Base-by-base conservation (phyloP, 2,329 filamentous ascomycete genomes). In the Nemania sp. region DNA sequence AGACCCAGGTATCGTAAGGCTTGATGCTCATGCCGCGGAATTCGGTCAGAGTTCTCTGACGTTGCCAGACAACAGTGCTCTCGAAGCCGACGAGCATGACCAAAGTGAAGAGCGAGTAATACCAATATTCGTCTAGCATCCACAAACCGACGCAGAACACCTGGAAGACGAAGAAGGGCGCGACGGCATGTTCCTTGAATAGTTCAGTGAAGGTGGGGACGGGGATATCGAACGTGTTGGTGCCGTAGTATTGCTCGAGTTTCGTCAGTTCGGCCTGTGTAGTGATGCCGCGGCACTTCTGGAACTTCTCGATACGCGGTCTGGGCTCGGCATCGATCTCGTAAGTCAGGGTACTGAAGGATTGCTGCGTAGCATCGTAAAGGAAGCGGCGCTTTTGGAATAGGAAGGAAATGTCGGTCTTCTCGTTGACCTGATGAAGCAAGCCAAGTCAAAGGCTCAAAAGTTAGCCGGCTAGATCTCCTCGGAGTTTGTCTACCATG, bases 91-190 rank as follows among this genome's bases (percentile, higher is more conserved):
- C 91, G 51, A 99, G 84, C 95, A 99, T 99, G 77, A 97, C 92
- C 19, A 99, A 86, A 0, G 95, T 99, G 74, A 99, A 99, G 17
- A 99, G 83, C 57, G 94, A 97, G 77, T 99, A 99, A 79, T 99
- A 99, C 94, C 95, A 99, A 76, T 97, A 99, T 75, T 99, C 95
- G 69, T 99, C 94, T 69, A 99, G 78, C 86, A 97, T 90, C 94
- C 94, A 99, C 57, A 99, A 78, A 14, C 94, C 95, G 54, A 99
- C 94, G 66, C 95, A 99, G 78, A 99, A 99, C 57, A 99, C 81
- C 79, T 99, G 94, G 77, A 99, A 99, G 60, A 99, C 92, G 75
- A 99, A 99, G 80, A 99, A 99, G 5, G 94, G 94, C 19, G 95
- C 95, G 19, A 99, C 95, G 20, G 95, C 93, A 72, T 99, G 95